These are phyloP conservation scores for Aspergillus candidus DNA, from an alignment of 2,329 filamentous ascomycete species.

Conservation along the genomic window DNA sequence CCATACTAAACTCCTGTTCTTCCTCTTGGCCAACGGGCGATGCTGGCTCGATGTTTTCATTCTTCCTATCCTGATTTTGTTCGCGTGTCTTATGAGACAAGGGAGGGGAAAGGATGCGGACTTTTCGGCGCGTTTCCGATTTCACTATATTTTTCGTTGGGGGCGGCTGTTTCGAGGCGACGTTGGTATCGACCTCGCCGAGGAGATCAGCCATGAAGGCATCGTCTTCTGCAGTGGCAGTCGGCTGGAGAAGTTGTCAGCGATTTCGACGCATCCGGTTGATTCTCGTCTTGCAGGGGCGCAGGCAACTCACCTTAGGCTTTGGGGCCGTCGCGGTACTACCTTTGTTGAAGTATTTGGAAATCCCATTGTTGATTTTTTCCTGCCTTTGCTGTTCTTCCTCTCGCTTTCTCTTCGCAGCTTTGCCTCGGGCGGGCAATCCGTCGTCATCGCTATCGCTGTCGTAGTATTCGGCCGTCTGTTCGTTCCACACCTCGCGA, in stretches of 20 bases:
- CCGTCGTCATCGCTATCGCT: slow-evolving; percentile 75
- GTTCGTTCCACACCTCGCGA: slow-evolving; percentile 82
- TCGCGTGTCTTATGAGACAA: slow-evolving; percentile 48
- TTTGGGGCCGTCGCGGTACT: slow-evolving; percentile 59
- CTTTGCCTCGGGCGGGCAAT: slow-evolving; percentile 55
- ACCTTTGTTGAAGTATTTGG: slow-evolving; percentile 86
- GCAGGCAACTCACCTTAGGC: slow-evolving; percentile 59
- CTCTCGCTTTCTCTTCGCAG: slow-evolving; percentile 76
- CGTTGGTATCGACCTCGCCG: slow-evolving; percentile 78
- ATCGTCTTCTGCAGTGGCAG: slow-evolving; percentile 79
- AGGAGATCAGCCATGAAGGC: slow-evolving; percentile 81
- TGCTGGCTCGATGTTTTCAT: slow-evolving; percentile 42
- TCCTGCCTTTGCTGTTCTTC: slow-evolving; percentile 80
- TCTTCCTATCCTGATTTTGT: slow-evolving; percentile 47
- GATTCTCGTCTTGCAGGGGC: too few species aligned
- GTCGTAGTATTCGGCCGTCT: slow-evolving; percentile 48
- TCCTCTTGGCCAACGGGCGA: slow-evolving; percentile 36
- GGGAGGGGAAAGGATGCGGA: slow-evolving; percentile 72
- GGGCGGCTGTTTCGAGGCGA: slow-evolving; percentile 49
- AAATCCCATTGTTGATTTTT: slow-evolving; percentile 84
- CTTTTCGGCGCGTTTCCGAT: slow-evolving; percentile 69
- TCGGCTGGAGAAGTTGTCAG: slow-evolving; percentile 47
- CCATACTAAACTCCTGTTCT: slow-evolving; percentile 34
- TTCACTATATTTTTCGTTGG: slow-evolving; percentile 60
- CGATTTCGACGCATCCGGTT: too few species aligned